Conservation (phyloP, 148 eudicot genomes). For the Polygonum maritimum region DNA sequence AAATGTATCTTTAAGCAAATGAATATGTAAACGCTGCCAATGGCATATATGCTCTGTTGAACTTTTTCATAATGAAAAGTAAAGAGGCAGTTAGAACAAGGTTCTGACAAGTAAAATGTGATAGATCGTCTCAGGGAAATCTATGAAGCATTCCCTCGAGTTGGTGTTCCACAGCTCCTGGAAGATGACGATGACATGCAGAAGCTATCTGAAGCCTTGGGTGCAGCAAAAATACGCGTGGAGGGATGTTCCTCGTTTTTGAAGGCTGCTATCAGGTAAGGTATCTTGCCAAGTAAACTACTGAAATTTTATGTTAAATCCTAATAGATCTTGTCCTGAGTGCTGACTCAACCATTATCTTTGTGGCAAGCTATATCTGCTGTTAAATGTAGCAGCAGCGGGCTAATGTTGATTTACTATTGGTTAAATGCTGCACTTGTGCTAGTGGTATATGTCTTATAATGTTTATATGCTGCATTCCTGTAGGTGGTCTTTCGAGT, state of each 20-base stretch:
- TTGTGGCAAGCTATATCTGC: not conserved
- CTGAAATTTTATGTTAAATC: not conserved
- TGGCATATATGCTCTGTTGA: not conserved
- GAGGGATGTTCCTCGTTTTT: constrained; percentile 83
- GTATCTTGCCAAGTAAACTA: constrained; percentile 4
- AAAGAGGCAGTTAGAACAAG: not conserved
- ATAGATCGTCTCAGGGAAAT: constrained; percentile 80
- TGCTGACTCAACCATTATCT: constrained; percentile 2
- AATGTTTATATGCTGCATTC: not conserved
- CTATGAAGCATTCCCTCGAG: constrained; percentile 65
- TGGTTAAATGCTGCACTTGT: not conserved
- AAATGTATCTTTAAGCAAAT: not conserved
- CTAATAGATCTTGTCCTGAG: not conserved
- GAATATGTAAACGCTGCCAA: not conserved
- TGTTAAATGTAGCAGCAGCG: not conserved
- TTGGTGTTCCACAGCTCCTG: constrained; percentile 61
- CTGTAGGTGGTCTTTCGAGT: constrained; percentile 82
- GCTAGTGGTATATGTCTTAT: not conserved
- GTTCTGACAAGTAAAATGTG: constrained; percentile 20
- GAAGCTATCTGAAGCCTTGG: constrained; percentile 74
- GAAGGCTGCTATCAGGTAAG: constrained; percentile 79
- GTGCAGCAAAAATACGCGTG: constrained; percentile 78
- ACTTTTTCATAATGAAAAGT: not conserved
- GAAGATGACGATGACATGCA: constrained; percentile 87
- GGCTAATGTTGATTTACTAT: not conserved